Conservation (phyloP, 805 yeast genomes). For the Barnettozyma californica region DNA sequence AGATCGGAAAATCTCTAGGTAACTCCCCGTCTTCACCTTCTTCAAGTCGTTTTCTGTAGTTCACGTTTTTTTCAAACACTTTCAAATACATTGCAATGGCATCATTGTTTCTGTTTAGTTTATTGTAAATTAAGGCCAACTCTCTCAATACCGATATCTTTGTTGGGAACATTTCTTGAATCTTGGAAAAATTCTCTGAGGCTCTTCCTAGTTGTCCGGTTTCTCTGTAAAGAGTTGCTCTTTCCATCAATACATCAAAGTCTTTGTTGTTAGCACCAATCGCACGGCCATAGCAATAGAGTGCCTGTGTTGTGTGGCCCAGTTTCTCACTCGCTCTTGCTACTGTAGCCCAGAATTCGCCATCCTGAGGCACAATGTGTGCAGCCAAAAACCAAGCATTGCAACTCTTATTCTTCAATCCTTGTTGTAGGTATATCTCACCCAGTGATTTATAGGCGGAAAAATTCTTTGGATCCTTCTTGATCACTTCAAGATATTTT, state of each 20-base stretch:
- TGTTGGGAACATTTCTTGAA: slow-evolving; percentile 51
- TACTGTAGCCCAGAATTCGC: slow-evolving; percentile 71
- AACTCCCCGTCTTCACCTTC: slow-evolving; percentile 26
- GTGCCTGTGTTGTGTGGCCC: slow-evolving; percentile 70
- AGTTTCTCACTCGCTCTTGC: slow-evolving; percentile 62
- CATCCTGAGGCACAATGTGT: slow-evolving; percentile 67
- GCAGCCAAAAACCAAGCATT: slow-evolving; percentile 82
- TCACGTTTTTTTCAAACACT: slow-evolving; percentile 55
- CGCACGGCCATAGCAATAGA: slow-evolving; percentile 70
- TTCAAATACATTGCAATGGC: slow-evolving; percentile 68
- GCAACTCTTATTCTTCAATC: slow-evolving; percentile 66
- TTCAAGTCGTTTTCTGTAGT: slow-evolving; percentile 28
- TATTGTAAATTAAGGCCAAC: slow-evolving; percentile 45
- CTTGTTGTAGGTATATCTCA: slow-evolving; percentile 68
- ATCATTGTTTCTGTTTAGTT: slow-evolving; percentile 56
- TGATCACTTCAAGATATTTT: slow-evolving; percentile 63
- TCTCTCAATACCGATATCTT: slow-evolving; percentile 59
- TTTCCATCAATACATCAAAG: slow-evolving; percentile 51
- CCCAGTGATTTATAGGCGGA: slow-evolving; percentile 87
- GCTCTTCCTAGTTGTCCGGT: slow-evolving; percentile 67
- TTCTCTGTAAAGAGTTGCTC: slow-evolving; percentile 64
- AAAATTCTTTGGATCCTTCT: slow-evolving; percentile 69
- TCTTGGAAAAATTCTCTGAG: slow-evolving; percentile 60
- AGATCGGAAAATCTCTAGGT: slow-evolving; percentile 38
- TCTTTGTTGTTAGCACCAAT: slow-evolving; percentile 43